phyloP scores from a whole-genome alignment of 805 yeast genomes.

The Candida awuae region DNA sequence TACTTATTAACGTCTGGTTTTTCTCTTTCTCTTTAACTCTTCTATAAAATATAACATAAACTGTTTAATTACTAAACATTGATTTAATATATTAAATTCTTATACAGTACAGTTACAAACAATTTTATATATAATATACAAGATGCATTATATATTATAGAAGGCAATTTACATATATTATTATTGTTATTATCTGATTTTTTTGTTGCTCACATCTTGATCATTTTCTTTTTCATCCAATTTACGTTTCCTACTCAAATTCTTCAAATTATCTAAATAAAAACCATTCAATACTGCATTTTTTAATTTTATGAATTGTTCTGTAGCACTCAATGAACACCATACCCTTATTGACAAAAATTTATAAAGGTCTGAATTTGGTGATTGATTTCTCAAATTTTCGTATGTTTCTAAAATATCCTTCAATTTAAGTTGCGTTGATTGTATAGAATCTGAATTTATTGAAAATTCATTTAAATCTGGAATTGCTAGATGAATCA shows the following conservation, averaged over 20 bases:
- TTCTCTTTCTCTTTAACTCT: slow-evolving; percentile 9
- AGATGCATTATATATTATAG: too few relatives aligned
- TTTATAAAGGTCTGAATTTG: slow-evolving; percentile 7
- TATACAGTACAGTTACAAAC: not conserved
- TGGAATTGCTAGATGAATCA: slow-evolving; percentile 14
- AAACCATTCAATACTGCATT: not conserved
- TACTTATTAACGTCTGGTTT: slow-evolving; percentile 5
- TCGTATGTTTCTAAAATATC: slow-evolving; percentile 18
- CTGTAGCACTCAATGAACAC: not conserved
- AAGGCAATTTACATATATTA: not conserved
- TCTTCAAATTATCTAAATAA: slow-evolving; percentile 4
- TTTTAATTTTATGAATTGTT: slow-evolving; percentile 1
- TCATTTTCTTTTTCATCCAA: not conserved
- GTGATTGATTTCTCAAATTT: slow-evolving; percentile 14
- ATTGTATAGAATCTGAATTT: slow-evolving; percentile 20
- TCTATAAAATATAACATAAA: slow-evolving; percentile 6
- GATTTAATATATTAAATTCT: not conserved
- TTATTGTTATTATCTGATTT: not conserved
- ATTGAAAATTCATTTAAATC: slow-evolving; percentile 19
- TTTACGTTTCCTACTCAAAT: not conserved
- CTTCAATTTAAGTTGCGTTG: slow-evolving; percentile 13
- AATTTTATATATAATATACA: not conserved
- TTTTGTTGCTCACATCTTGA: not conserved
- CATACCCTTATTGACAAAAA: slow-evolving; percentile 6
- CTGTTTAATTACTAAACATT: slow-evolving; percentile 9